Base-by-base conservation (phyloP, 1,284 basidiomycete genomes). In the Cutaneotrichosporon dermatis region DNA sequence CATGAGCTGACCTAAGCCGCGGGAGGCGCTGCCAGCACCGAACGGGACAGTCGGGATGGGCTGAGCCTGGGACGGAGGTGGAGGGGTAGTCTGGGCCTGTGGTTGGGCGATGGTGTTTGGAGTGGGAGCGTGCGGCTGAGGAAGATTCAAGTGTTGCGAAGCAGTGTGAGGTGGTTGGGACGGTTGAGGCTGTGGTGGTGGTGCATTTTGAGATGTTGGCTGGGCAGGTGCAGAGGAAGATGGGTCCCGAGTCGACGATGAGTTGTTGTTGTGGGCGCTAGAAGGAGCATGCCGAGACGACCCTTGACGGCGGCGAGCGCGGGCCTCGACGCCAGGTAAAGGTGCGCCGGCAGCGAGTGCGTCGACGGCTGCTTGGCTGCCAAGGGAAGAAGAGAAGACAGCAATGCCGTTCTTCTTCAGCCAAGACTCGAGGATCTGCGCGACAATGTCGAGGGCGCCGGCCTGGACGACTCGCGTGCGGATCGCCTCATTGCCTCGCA, bases 401-500 rank as follows among this genome's bases (percentile, higher is more conserved):
- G 70, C 68, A 15, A 79, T 65, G 0, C 90, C 90, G 69, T 89
- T 89, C 69, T 85, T 85, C 10, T 86, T 87, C 48, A 93, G 78
- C 90, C 92, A 98, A 35, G 90, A 90, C 79, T 97, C 93, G 37
- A 99, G 83, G 37, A 99, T 90, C 69, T 91, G 91, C 5, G 93
- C 91, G 2, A 96, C 92, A 41, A 98, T 89, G 62, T 96, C 92
- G 15, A 99, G 82, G 2, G 94, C 92, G 34, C 95, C 95, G 0
- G 94, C 92, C 76, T 98, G 92, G 3, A 99, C 96, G 16, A 99
- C 94, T 4, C 94, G 83, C 57, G 89, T 90, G 46, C 95, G 83
- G 68, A 95, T 93, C 34, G 85, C 84, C 76, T 99, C 95, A 65
- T 87, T 91, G n/a, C 96, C 96, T 42, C 95, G 83, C 0, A 99